Evolutionary conservation across 768 basidiomycete species (phyloP).

Genomic region (Gloeostereum incarnatum): DNA sequence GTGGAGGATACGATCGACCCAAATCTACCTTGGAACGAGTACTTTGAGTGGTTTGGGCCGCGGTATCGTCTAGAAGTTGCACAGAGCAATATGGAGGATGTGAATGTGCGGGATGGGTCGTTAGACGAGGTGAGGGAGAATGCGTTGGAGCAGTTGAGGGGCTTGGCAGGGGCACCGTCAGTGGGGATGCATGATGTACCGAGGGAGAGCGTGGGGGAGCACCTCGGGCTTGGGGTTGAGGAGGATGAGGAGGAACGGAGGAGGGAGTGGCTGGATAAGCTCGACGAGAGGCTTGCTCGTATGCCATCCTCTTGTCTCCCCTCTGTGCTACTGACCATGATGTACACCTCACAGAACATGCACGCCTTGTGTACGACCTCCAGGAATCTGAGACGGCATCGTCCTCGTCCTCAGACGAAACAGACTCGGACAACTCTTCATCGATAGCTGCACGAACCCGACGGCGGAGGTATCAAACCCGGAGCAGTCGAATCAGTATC

Average conservation of each 20-base stretch:
- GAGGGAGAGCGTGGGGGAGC: conserved; percentile 50
- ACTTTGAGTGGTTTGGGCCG: conserved; percentile 97
- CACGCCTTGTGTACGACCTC: neutral
- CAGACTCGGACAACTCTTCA: too few species aligned
- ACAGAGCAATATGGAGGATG: conserved; percentile 90
- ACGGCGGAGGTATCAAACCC: too few species aligned
- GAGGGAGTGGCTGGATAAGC: too few species aligned
- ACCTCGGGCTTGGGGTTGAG: conserved; percentile 50
- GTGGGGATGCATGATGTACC: conserved; percentile 84
- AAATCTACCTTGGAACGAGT: conserved; percentile 81
- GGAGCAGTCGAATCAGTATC: too few species aligned
- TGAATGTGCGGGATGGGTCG: conserved; percentile 73
- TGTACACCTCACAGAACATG: neutral
- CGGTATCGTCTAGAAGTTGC: conserved; percentile 88
- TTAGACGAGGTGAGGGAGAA: conserved; percentile 62
- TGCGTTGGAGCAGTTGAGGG: conserved; percentile 47
- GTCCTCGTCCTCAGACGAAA: too few species aligned
- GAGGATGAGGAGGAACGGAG: conserved; percentile 59
- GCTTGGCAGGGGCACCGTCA: conserved; percentile 61
- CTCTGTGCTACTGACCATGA: neutral
- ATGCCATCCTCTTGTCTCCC: conserved; percentile 17
- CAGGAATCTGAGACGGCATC: conserved; percentile 1
- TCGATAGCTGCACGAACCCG: too few species aligned
- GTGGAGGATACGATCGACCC: conserved; percentile 69
- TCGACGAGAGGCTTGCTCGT: conserved; percentile 71